Percentiles rank a stretch among this genome's conserved stretches.
These are phyloP conservation scores for Puccinia horiana DNA, from an alignment of 1,284 basidiomycete species.

Conservation along the genomic window DNA sequence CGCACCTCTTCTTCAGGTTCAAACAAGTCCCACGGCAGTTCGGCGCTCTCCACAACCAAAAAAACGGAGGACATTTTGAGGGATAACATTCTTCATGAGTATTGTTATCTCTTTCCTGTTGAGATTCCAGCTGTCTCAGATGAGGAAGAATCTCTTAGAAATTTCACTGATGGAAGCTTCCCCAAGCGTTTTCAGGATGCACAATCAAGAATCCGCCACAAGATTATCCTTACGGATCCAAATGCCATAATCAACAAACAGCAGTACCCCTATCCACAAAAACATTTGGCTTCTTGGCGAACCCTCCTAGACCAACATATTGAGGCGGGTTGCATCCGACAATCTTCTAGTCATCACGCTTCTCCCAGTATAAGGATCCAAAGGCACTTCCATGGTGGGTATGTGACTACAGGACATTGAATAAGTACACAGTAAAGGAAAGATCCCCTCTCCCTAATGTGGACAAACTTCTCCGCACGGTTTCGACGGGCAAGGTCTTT, in stretches of 20 bases:
- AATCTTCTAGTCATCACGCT: no score
- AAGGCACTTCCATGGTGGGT: constrained; percentile 49
- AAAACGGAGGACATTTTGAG: not conserved
- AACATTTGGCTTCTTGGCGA: not conserved
- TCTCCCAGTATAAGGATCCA: no score
- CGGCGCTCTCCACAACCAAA: not conserved
- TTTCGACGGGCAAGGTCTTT: constrained; percentile 46
- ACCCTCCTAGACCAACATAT: not conserved
- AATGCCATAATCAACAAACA: not conserved
- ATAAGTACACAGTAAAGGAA: no score
- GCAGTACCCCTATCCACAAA: constrained; percentile 1
- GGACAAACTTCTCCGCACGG: no score
- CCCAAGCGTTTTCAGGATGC: not conserved
- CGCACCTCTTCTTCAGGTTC: not conserved
- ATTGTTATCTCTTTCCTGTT: not conserved
- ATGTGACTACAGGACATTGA: no score
- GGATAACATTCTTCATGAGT: not conserved
- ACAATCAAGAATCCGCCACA: not conserved
- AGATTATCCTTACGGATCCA: constrained; percentile 1
- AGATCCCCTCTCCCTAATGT: no score
- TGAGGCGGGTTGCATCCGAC: not conserved
- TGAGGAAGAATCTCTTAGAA: not conserved
- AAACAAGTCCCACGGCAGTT: no score
- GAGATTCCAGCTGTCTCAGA: no score
- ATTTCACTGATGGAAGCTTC: not conserved